Conservation (phyloP, 768 basidiomycete genomes). For the Suillus clintonianus region DNA sequence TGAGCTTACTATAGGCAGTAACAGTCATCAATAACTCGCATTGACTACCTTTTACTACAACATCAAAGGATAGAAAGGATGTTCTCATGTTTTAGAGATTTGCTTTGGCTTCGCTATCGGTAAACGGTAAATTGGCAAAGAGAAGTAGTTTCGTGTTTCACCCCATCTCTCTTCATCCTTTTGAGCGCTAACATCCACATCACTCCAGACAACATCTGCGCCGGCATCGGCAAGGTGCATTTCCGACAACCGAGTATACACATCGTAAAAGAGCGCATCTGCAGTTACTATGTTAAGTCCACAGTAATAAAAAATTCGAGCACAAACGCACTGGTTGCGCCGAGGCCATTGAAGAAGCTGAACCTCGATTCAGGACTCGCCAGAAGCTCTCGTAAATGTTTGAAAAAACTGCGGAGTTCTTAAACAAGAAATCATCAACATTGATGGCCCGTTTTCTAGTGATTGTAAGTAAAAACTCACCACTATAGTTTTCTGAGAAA, state of each 20-base stretch:
- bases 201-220: constrained; percentile 76
- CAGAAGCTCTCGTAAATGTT: constrained; percentile 74
- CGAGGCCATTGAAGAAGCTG: constrained; percentile 97
- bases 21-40: neutral
- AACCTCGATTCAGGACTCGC: constrained; percentile 75
- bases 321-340: constrained; percentile 77
- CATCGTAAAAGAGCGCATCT: constrained; percentile 87
- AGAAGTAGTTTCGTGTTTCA: constrained; percentile 74
- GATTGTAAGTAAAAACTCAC: constrained; percentile 30
- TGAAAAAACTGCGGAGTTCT: constrained; percentile 83
- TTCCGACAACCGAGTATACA: constrained; percentile 84
- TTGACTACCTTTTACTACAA: neutral
- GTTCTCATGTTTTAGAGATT: constrained; percentile 1
- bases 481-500: constrained; percentile 84
- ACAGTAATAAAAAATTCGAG: neutral
- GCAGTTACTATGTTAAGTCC: constrained; percentile 1
- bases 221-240: constrained; percentile 85
- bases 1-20: neutral
- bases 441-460: neutral
- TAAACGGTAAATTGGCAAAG: constrained; percentile 70
- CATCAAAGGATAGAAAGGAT: neutral
- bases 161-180: constrained; percentile 69
- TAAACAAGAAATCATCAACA: constrained; percentile 3
- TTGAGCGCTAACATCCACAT: constrained; percentile 66
- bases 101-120: constrained; percentile 47